A percentile compares a stretch with the other conserved stretches of the same genome.
These are phyloP conservation scores for Alopecurus myosuroides DNA, from an alignment of 176 grass and related monocot species.

Conservation along the genomic window DNA sequence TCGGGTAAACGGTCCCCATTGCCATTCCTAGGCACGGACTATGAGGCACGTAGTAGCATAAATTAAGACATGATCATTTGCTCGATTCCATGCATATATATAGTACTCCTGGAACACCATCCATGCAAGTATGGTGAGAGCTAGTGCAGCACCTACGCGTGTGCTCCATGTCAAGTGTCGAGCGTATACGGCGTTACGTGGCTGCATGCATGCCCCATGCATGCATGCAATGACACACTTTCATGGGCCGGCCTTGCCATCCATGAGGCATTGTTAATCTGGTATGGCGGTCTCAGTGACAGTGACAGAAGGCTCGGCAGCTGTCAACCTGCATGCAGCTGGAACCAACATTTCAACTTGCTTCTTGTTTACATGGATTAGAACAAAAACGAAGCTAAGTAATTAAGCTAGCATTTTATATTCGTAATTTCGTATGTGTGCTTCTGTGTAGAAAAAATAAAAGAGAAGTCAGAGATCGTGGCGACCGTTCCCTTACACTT, in stretches of 20 bases:
- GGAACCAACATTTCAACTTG: too few relatives aligned
- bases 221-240: not conserved
- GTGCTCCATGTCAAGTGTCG: not conserved
- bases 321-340: not conserved
- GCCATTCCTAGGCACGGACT: not conserved
- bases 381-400: too few relatives aligned
- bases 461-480: too few relatives aligned
- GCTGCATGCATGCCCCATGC: conserved; percentile 3
- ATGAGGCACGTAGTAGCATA: not conserved
- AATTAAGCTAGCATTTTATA: too few relatives aligned
- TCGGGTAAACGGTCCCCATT: too few relatives aligned
- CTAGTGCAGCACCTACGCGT: not conserved
- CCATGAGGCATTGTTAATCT: not conserved
- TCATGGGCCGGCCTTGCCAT: not conserved
- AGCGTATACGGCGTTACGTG: not conserved
- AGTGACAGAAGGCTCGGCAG: not conserved
- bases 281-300: not conserved
- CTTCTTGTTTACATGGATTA: too few relatives aligned
- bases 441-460: too few relatives aligned
- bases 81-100: not conserved
- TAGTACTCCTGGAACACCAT: not conserved
- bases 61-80: not conserved
- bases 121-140: not conserved
- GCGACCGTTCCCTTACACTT: too few relatives aligned
- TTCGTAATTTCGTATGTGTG: too few relatives aligned